These are phyloP conservation scores for Balakata baccata DNA, from an alignment of 345 rosid genomes.

Conservation along the genomic window DNA sequence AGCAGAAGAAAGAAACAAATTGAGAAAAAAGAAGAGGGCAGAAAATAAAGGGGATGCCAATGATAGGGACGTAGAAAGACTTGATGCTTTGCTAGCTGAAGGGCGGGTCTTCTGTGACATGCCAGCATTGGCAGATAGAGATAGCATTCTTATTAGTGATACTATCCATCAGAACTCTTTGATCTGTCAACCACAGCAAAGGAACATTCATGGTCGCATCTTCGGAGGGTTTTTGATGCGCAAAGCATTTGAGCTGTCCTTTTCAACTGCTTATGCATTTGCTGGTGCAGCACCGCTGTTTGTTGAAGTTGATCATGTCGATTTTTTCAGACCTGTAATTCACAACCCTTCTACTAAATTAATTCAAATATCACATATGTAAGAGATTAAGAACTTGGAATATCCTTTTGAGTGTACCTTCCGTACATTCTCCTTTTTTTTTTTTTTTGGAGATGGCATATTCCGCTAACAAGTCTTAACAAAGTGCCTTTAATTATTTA, in stretches of 20 bases:
- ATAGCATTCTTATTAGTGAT: constrained; percentile 72
- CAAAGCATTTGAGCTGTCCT: constrained; percentile 80
- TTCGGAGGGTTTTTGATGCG: constrained; percentile 90
- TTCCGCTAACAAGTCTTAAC: no score
- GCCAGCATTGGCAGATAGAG: constrained; percentile 90
- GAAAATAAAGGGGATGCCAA: constrained; percentile 31
- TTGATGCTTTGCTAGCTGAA: constrained; percentile 61
- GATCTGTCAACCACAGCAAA: constrained; percentile 87
- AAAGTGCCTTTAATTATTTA: no score
- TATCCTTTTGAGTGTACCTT: not conserved
- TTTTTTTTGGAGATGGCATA: no score
- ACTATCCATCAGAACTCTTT: constrained; percentile 65
- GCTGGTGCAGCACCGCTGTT: constrained; percentile 79
- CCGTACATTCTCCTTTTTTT: not conserved
- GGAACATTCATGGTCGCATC: constrained; percentile 80
- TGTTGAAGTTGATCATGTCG: constrained; percentile 83
- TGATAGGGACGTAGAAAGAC: constrained; percentile 46
- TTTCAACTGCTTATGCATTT: constrained; percentile 75
- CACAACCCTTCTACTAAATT: not conserved
- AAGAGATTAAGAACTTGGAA: not conserved
- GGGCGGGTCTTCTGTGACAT: constrained; percentile 79
- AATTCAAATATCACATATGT: not conserved
- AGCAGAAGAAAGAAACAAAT: constrained; percentile 74
- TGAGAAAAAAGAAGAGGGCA: constrained; percentile 55
- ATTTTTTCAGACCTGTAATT: constrained; percentile 83